phyloP scores from a whole-genome alignment of 202 grass and related monocot species.

The Zizania palustris region DNA sequence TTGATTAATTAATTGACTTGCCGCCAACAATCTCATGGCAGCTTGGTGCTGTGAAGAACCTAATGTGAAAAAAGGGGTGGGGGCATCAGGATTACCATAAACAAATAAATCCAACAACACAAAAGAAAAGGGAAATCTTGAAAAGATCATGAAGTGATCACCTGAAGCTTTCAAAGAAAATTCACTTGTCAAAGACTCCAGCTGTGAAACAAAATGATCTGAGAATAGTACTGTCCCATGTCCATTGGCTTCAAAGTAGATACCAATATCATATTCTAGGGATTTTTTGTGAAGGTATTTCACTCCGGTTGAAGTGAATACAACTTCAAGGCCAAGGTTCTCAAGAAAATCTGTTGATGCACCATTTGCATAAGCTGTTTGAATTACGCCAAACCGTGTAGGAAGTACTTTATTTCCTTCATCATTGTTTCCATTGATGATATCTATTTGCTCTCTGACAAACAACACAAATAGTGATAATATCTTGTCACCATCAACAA shows the following conservation, averaged over 20 bases:
- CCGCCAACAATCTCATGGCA: slow-evolving; percentile 66
- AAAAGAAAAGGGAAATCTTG: slow-evolving; percentile 4
- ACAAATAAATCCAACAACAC: not conserved
- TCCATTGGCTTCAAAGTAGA: slow-evolving; percentile 98
- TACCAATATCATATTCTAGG: slow-evolving; percentile 78
- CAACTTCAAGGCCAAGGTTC: slow-evolving; percentile 74
- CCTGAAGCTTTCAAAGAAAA: slow-evolving; percentile 51
- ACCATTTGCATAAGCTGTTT: slow-evolving; percentile 97
- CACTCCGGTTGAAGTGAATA: slow-evolving; percentile 81
- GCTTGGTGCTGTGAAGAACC: slow-evolving; percentile 61
- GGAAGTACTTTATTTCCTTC: slow-evolving; percentile 44
- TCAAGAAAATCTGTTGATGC: slow-evolving; percentile 77
- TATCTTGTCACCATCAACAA: slow-evolving; percentile 93
- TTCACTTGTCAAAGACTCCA: slow-evolving; percentile 48
- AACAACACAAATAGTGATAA: slow-evolving; percentile 83
- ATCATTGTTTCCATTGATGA: slow-evolving; percentile 51
- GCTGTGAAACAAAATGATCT: slow-evolving; percentile 52
- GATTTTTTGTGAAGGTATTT: slow-evolving; percentile 94
- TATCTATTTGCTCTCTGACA: slow-evolving; percentile 76
- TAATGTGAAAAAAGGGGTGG: slow-evolving; percentile 8
- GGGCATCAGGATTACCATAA: not conserved
- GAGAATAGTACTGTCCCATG: slow-evolving; percentile 84
- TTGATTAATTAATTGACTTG: slow-evolving; percentile 87
- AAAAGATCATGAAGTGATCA: slow-evolving; percentile 28
- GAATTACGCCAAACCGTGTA: slow-evolving; percentile 71